Percentiles rank a stretch among this genome's conserved stretches.
Evolutionary conservation across 805 yeast genomes (phyloP).

Genomic region (Metschnikowia orientalis): DNA sequence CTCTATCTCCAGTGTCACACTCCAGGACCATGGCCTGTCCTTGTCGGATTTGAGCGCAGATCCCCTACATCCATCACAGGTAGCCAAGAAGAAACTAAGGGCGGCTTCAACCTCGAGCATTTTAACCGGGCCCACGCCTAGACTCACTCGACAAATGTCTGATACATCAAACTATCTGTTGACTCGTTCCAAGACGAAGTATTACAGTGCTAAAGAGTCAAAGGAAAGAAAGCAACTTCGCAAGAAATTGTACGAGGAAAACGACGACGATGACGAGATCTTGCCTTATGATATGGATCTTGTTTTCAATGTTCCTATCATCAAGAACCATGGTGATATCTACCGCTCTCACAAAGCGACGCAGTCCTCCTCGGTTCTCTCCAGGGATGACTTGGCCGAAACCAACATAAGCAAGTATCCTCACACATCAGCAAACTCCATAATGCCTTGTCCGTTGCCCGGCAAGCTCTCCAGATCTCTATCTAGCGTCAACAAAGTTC

Average conservation of each 20-base stretch:
- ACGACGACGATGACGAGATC: conserved; percentile 39
- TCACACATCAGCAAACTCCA: conserved; percentile 12
- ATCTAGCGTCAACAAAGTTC: conserved; percentile 7
- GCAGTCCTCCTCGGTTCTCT: conserved; percentile 16
- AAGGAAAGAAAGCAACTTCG: conserved; percentile 35
- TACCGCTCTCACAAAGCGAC: conserved; percentile 19
- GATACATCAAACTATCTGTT: conserved; percentile 21
- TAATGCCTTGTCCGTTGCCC: conserved; percentile 19
- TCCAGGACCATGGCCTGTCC: conserved; percentile 9
- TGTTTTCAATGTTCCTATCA: conserved; percentile 42
- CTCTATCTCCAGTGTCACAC: conserved; percentile 21
- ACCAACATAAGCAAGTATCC: conserved; percentile 24
- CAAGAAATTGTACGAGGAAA: conserved; percentile 39
- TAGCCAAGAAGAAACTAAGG: conserved; percentile 12
- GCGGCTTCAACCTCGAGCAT: conserved; percentile 16
- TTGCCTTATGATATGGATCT: conserved; percentile 35
- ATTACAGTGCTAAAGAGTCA: conserved; percentile 31
- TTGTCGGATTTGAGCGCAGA: conserved; percentile 1
- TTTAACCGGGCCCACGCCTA: conserved; percentile 4
- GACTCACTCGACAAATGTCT: conserved; percentile 9
- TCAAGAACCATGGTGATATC: conserved; percentile 32
- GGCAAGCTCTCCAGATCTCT: conserved; percentile 16
- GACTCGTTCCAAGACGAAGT: conserved; percentile 33
- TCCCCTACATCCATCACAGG: conserved; percentile 5
- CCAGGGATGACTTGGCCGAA: conserved; percentile 25